Base-by-base conservation (phyloP, 1,284 basidiomycete species). In the Austroboletus novae-zelandiae region DNA sequence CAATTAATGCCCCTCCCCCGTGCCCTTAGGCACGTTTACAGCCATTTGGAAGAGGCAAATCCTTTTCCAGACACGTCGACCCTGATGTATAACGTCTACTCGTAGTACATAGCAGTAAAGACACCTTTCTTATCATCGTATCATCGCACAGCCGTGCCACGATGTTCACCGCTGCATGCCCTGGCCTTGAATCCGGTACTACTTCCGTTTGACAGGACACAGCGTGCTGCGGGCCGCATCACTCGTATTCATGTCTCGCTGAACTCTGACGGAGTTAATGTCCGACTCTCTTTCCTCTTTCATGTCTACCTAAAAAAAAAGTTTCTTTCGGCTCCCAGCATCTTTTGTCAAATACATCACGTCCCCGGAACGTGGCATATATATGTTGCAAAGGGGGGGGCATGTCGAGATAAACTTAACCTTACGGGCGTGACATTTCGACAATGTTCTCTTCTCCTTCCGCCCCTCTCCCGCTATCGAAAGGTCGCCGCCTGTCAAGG, bases 1-100 rank as follows among this genome's bases (percentile, higher is more conserved):
- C 34, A 35, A 7, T 45, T 15, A 45, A 43, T 43, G 41, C 43
- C 51, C n/a, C 29, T 37, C 51, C 43, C 39, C 13, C 45, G 56
- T 60, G 58, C 40, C 39, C 36, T 32, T 48, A 43, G 29, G 35
- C 55, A 18, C 45, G 36, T 40, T 40, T 30, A 32, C n/a, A 20
- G n/a, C 13, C 14, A 42, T 20, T 27, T 13, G 17, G 34, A 29
- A 32, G 10, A 30, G 25, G 14, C 29, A 23, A 14, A 30, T 17
- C 42, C 47, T 25, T 35, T 37, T 50, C 31, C 20, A 42, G 20
- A n/a, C 37, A 15, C 11, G 29, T 30, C 11, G 29, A 30, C 13
- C 36, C 43, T 39, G 25, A 40, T 35, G 6, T 7, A 27, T 27
- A 6, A 27, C 7, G 8, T 25, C 32, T 27, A 35, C 30, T 10